phyloP scores from a whole-genome alignment of 805 yeast genomes.

The Yarrowia sp. region DNA sequence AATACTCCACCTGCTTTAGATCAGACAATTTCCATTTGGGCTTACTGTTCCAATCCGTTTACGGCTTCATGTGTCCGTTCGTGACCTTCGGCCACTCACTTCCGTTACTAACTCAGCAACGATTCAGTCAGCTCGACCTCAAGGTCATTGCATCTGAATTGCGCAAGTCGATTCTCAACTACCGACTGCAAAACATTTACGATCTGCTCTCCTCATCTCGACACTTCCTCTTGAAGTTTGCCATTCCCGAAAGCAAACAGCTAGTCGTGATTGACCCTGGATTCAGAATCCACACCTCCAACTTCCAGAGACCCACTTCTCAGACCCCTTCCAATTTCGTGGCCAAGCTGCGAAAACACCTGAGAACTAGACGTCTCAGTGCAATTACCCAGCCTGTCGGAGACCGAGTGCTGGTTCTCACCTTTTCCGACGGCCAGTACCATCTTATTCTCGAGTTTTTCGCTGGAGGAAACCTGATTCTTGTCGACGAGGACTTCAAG shows the following conservation, averaged over 20 bases:
- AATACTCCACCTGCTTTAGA: too few relatives aligned
- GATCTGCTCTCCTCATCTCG: constrained; percentile 74
- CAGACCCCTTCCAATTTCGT: constrained; percentile 87
- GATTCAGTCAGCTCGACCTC: constrained; percentile 84
- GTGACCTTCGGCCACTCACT: constrained; percentile 14
- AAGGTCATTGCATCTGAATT: constrained; percentile 75
- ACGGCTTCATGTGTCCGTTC: not conserved
- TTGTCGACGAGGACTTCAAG: constrained; percentile 71
- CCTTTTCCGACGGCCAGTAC: constrained; percentile 80
- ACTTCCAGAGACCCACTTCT: constrained; percentile 79
- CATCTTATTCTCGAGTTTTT: constrained; percentile 88
- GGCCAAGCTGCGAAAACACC: constrained; percentile 81
- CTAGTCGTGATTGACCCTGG: constrained; percentile 86
- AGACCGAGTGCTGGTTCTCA: constrained; percentile 83
- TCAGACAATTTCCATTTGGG: too few relatives aligned
- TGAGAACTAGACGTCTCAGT: constrained; percentile 79
- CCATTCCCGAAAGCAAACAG: constrained; percentile 81
- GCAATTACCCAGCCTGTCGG: constrained; percentile 74
- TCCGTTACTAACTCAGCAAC: constrained; percentile 60
- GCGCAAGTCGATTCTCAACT: constrained; percentile 61
- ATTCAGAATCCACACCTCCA: constrained; percentile 76
- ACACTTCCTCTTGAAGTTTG: constrained; percentile 79
- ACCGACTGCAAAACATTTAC: constrained; percentile 83
- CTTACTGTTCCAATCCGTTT: too few relatives aligned
- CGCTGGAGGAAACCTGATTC: constrained; percentile 89